phyloP scores from a whole-genome alignment of 805 yeast genomes.

The Wickerhamomyces tratensis region DNA sequence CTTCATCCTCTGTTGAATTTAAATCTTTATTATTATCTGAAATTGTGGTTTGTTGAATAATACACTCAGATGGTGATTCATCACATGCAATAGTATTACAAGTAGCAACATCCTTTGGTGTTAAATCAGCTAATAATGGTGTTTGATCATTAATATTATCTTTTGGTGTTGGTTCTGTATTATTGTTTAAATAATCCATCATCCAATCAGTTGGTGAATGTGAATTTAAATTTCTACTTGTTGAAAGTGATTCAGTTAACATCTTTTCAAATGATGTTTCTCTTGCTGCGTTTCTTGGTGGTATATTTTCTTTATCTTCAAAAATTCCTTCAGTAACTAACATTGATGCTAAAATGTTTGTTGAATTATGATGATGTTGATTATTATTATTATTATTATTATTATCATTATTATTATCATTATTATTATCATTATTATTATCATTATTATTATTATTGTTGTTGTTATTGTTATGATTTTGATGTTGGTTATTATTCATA shows the following conservation, averaged over 20 bases:
- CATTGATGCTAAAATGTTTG: too few species aligned
- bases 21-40: background rate
- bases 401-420: too few species aligned
- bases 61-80: slow-evolving; percentile 11
- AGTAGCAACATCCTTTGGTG: slow-evolving; percentile 20
- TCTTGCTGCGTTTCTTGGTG: slow-evolving; percentile 18
- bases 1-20: too few species aligned
- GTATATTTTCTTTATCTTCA: slow-evolving; percentile 27
- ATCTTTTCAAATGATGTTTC: slow-evolving; percentile 30
- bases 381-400: background rate
- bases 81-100: slow-evolving; percentile 22
- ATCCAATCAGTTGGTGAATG: slow-evolving; percentile 19
- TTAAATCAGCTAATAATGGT: slow-evolving; percentile 17
- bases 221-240: slow-evolving; percentile 8
- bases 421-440: too few species aligned
- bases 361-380: background rate
- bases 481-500: background rate
- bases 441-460: too few species aligned
- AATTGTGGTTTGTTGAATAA: background rate
- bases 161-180: slow-evolving; percentile 11
- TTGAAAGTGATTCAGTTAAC: slow-evolving; percentile 28
- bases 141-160: slow-evolving; percentile 9
- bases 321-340: too few species aligned
- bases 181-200: slow-evolving; percentile 6
- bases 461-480: background rate